Evolutionary conservation across 169 alveolate genomes (phyloP).

Genomic region (Miamiensis avidus): DNA sequence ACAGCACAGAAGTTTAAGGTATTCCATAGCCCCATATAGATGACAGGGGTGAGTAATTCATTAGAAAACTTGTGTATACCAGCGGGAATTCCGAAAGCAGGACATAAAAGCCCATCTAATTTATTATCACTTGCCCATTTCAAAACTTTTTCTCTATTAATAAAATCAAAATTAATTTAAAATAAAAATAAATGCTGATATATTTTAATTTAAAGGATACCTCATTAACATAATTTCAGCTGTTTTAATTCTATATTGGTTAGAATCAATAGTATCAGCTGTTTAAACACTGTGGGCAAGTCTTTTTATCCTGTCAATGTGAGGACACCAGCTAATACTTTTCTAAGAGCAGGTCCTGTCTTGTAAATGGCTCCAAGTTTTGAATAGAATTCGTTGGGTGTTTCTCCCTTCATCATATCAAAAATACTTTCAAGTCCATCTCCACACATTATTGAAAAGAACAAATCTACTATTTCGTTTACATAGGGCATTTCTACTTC

Average conservation of each 20-base stretch:
- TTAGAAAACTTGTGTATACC: constrained; percentile 40
- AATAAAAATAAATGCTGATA: background rate
- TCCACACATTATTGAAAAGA: background rate
- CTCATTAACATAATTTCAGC: constrained; percentile 7
- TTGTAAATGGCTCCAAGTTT: no score
- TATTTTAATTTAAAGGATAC: background rate
- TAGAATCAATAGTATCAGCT: background rate
- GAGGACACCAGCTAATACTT: no score
- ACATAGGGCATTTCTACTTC: constrained; percentile 19
- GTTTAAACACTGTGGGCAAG: no score
- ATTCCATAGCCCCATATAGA: constrained; percentile 52
- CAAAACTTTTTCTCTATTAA: constrained; percentile 1
- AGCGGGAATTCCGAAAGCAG: constrained; percentile 57
- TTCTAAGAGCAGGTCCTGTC: no score
- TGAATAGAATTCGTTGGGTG: no score
- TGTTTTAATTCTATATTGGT: constrained; percentile 3
- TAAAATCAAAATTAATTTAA: background rate
- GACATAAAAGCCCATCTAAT: constrained; percentile 50
- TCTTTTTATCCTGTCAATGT: no score
- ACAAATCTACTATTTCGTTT: constrained; percentile 5
- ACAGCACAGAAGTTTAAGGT: constrained; percentile 52
- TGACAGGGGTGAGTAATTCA: constrained; percentile 32
- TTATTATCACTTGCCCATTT: constrained; percentile 15
- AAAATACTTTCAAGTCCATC: no score
- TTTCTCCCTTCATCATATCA: no score